Evolutionary conservation across 345 rosid genomes (phyloP).

Genomic region (Schrenkiella parvula): DNA sequence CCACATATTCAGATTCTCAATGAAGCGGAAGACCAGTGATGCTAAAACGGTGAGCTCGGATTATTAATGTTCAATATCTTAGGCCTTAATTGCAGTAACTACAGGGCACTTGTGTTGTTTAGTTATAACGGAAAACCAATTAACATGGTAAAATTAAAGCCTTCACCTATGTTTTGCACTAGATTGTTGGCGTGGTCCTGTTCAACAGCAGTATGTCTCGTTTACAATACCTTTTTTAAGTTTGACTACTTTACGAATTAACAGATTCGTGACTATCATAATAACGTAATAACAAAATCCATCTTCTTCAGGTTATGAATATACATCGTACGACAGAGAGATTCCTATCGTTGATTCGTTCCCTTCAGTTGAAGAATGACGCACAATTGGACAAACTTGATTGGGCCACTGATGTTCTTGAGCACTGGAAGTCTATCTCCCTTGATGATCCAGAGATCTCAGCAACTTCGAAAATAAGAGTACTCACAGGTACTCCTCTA

Average conservation of each 20-base stretch:
- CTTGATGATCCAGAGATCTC: conserved; percentile 34
- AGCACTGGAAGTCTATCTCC: conserved; percentile 33
- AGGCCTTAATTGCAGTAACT: not conserved
- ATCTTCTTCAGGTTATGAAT: conserved; percentile 55
- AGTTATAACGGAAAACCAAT: not conserved
- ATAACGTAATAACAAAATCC: conserved; percentile 1
- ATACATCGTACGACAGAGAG: conserved; percentile 53
- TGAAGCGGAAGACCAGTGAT: conserved; percentile 78
- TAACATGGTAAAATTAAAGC: not conserved
- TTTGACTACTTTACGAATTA: not conserved
- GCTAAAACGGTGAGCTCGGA: conserved; percentile 60
- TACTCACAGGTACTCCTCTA: conserved; percentile 52
- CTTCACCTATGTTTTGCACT: not conserved
- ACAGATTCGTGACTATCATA: not conserved
- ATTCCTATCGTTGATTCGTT: conserved; percentile 56
- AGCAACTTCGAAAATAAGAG: conserved; percentile 52
- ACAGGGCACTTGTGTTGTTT: not conserved
- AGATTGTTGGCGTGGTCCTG: not conserved
- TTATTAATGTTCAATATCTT: not conserved
- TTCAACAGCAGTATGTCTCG: conserved; percentile 15
- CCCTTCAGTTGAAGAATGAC: conserved; percentile 45
- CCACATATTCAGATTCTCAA: conserved; percentile 67
- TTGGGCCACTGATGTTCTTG: conserved; percentile 45
- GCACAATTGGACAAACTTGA: conserved; percentile 41
- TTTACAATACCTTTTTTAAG: conserved; percentile 7